Conservation (phyloP, 192 early-diverging fungal species). For the Coemansia sp. region DNA sequence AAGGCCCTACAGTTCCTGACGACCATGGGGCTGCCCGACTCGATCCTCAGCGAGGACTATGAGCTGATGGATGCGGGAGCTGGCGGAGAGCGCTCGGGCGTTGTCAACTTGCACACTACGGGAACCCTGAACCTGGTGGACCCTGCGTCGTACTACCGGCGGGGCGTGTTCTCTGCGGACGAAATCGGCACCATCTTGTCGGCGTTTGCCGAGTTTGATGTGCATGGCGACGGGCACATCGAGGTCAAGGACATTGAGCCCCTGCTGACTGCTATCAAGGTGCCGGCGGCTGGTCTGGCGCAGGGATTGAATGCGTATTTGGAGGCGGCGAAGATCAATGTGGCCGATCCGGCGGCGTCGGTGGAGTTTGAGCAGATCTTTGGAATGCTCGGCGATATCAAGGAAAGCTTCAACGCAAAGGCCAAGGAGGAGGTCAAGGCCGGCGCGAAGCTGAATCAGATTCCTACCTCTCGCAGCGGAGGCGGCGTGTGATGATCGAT, state of each 20-base stretch:
- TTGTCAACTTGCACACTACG: conserved; percentile 28
- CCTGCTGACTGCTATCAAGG: conserved; percentile 37
- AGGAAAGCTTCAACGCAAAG: conserved; percentile 43
- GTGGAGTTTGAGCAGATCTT: conserved; percentile 58
- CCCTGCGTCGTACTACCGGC: conserved; percentile 53
- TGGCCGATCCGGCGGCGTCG: conserved; percentile 10
- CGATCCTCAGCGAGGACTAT: conserved; percentile 29
- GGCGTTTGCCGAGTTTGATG: conserved; percentile 53
- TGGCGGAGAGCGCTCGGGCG: conserved; percentile 12
- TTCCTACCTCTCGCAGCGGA: conserved; percentile 55
- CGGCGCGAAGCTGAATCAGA: conserved; percentile 30
- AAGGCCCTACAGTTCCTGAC: conserved; percentile 74
- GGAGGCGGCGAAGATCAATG: conserved; percentile 16
- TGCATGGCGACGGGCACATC: conserved; percentile 46
- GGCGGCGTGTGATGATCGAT: conserved; percentile 53
- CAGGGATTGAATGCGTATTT: conserved; percentile 14
- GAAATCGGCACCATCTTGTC: conserved; percentile 53
- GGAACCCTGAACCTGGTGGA: conserved; percentile 38
- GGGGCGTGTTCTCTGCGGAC: conserved; percentile 53
- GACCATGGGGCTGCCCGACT: conserved; percentile 87
- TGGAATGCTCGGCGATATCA: conserved; percentile 45
- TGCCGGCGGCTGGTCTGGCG: conserved; percentile 17
- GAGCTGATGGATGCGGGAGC: conserved; percentile 9
- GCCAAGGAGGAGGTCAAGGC: conserved; percentile 6
- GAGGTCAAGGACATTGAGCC: conserved; percentile 39